phyloP scores from a whole-genome alignment of 1,284 basidiomycete genomes.

The Puccinia novopanici region DNA sequence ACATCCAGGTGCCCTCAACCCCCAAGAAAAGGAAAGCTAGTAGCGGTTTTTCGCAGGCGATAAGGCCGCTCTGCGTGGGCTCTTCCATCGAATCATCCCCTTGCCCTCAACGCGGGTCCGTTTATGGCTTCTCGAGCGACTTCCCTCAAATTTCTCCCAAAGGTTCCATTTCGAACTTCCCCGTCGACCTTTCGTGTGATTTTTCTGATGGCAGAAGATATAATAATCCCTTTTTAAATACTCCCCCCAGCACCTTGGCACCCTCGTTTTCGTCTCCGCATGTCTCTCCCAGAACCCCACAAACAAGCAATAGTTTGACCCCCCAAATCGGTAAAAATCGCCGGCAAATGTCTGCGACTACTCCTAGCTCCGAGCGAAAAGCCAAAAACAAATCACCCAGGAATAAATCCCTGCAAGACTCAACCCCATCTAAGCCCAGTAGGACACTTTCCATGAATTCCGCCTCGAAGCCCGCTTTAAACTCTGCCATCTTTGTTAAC shows the following conservation, averaged over 20 bases:
- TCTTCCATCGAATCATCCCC: not conserved
- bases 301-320: not conserved
- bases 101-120: not conserved
- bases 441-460: not conserved
- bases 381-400: not conserved
- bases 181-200: not conserved
- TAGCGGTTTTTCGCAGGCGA: not conserved
- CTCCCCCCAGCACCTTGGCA: not conserved
- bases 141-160: not conserved
- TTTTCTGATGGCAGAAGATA: not conserved
- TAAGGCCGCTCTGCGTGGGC: not conserved
- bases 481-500: constrained; percentile 54
- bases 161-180: not conserved
- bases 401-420: not conserved
- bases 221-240: not conserved
- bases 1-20: not conserved
- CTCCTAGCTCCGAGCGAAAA: not conserved
- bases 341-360: not conserved
- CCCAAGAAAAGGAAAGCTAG: not conserved
- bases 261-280: not conserved
- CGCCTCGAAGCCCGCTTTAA: not conserved
- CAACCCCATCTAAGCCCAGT: not conserved
- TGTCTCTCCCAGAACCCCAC: not conserved
- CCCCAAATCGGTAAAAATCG: not conserved
- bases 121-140: not conserved